Percentiles rank a stretch among this genome's conserved stretches.
phyloP scores from a whole-genome alignment of 371 early-diverging fungal species.

The Mucor irregularis region DNA sequence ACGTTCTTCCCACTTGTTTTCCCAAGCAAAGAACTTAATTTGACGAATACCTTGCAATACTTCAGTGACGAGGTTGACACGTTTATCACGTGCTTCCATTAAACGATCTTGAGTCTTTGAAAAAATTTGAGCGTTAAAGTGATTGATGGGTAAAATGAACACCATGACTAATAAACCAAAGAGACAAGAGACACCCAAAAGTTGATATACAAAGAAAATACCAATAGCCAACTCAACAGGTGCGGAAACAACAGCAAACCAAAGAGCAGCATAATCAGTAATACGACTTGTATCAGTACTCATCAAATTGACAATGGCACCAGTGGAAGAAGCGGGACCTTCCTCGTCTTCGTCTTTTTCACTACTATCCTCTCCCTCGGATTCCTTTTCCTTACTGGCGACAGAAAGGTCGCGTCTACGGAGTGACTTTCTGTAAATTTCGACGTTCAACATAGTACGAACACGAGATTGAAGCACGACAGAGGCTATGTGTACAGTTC shows the following conservation, averaged over 20 bases:
- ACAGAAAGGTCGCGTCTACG: conserved; percentile 35
- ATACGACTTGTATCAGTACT: conserved; percentile 74
- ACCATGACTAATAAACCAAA: conserved; percentile 64
- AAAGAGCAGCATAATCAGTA: conserved; percentile 45
- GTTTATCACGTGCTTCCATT: conserved; percentile 57
- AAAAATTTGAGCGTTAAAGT: conserved; percentile 55
- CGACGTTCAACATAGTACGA: conserved; percentile 35
- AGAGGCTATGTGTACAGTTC: not conserved
- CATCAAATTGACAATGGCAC: conserved; percentile 75
- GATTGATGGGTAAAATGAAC: conserved; percentile 52
- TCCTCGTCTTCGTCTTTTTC: conserved; percentile 16
- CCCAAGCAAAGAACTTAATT: conserved; percentile 75
- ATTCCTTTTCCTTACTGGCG: not conserved
- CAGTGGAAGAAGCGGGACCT: conserved; percentile 40
- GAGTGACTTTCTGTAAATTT: conserved; percentile 43
- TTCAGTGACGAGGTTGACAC: conserved; percentile 57
- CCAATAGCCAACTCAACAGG: conserved; percentile 64
- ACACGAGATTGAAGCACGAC: conserved; percentile 33
- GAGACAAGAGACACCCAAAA: conserved; percentile 68
- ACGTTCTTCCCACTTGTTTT: conserved; percentile 43
- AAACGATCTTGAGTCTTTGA: conserved; percentile 49
- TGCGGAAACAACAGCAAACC: conserved; percentile 49
- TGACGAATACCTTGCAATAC: conserved; percentile 68
- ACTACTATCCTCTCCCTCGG: not conserved
- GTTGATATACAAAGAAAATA: conserved; percentile 59